Evolutionary conservation across 1,139 yeast species (phyloP).

Genomic region (Lodderomyces theae): DNA sequence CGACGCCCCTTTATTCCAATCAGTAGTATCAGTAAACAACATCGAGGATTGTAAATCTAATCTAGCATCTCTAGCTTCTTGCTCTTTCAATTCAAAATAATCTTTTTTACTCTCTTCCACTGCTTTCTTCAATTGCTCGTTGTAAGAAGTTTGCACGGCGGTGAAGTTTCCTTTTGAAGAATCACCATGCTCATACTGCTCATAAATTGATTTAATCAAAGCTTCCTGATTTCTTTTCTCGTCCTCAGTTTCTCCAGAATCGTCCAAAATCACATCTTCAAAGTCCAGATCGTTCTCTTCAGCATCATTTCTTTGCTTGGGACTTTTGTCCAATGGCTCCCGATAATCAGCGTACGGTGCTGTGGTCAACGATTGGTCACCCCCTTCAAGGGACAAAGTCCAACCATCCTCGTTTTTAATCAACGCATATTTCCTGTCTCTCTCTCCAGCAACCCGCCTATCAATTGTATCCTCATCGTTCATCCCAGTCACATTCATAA

Average conservation of each 20-base stretch:
- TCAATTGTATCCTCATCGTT: constrained; percentile 54
- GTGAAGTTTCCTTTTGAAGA: background rate
- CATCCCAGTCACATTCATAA: constrained; percentile 84
- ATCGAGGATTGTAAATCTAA: background rate
- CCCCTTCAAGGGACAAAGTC: constrained; percentile 62
- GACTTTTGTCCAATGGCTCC: background rate
- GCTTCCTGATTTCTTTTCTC: constrained; percentile 33
- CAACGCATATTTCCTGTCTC: constrained; percentile 71
- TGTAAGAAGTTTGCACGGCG: constrained; percentile 11
- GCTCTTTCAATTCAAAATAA: constrained; percentile 18
- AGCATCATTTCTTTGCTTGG: background rate
- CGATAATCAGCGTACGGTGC: constrained; percentile 34
- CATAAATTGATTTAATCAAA: constrained; percentile 38
- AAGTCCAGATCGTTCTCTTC: constrained; percentile 49
- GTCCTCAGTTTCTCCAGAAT: constrained; percentile 24
- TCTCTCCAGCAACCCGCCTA: constrained; percentile 81
- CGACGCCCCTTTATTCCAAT: background rate
- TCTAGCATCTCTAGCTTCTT: constrained; percentile 15
- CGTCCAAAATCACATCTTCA: constrained; percentile 55
- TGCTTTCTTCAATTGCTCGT: constrained; percentile 43
- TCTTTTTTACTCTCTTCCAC: constrained; percentile 46
- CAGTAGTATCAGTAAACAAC: background rate
- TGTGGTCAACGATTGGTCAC: constrained; percentile 40
- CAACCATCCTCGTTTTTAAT: constrained; percentile 82
- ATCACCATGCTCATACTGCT: constrained; percentile 18